A percentile compares a stretch with the other conserved stretches of the same genome.
These are phyloP conservation scores for Yamadazyma diospyri DNA, from an alignment of 1,139 yeast genomes.

Conservation along the genomic window DNA sequence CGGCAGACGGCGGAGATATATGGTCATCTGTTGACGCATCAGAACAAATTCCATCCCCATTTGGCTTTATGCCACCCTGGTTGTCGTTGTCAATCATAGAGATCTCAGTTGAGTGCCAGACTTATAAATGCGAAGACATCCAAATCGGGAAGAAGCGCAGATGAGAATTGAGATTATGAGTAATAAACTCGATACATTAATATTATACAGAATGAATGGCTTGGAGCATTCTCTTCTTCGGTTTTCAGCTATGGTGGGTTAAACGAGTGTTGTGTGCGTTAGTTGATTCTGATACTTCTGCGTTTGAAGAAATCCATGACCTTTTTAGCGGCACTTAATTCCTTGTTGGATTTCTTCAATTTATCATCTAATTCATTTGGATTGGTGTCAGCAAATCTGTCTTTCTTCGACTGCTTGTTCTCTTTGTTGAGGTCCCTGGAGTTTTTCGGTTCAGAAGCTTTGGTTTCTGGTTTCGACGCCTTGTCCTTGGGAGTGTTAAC, in stretches of 20 bases:
- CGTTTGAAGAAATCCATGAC: constrained; percentile 81
- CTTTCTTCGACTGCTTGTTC: neutral
- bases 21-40: no score
- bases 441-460: neutral
- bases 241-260: no score
- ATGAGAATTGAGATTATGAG: constrained; percentile 1
- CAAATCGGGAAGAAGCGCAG: no score
- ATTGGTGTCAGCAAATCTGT: neutral
- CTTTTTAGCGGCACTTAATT: constrained; percentile 70
- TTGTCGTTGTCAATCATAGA: neutral
- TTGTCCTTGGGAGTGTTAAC: constrained; percentile 10
- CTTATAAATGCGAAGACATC: no score
- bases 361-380: constrained; percentile 4
- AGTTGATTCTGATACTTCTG: constrained; percentile 53
- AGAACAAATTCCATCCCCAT: no score
- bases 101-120: no score
- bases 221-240: no score
- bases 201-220: constrained; percentile 5
- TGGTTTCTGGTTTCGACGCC: neutral
- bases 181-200: constrained; percentile 1
- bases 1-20: no score
- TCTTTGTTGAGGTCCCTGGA: constrained; percentile 1
- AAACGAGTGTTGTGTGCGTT: no score
- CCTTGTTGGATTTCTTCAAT: constrained; percentile 23
- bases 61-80: no score